Evolutionary conservation across 805 yeast genomes (phyloP).

Genomic region (Sugiyamaella chiloensis): DNA sequence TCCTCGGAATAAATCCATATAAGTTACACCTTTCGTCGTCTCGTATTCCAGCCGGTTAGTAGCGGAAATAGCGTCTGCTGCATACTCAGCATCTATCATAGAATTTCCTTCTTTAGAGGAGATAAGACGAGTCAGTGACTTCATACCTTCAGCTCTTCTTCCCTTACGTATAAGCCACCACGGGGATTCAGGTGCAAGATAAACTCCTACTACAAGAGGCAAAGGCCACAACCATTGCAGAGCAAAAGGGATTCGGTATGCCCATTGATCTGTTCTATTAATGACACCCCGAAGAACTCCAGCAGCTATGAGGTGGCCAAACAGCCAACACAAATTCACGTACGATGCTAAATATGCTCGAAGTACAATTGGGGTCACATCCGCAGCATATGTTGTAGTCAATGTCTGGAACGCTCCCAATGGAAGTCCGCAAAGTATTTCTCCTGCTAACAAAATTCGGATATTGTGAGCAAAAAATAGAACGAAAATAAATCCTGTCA

Average conservation of each 20-base stretch:
- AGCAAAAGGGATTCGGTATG: constrained; percentile 54
- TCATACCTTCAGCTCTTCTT: constrained; percentile 41
- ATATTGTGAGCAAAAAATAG: constrained; percentile 44
- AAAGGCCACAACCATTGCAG: constrained; percentile 59
- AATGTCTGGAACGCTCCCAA: constrained; percentile 55
- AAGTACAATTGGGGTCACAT: constrained; percentile 51
- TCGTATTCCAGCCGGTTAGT: constrained; percentile 43
- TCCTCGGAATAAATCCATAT: constrained; percentile 48
- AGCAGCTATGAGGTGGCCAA: constrained; percentile 55
- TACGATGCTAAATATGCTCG: constrained; percentile 49
- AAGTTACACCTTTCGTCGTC: constrained; percentile 13
- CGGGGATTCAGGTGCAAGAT: constrained; percentile 54
- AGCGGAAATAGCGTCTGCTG: constrained; percentile 44
- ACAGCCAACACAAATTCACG: constrained; percentile 51
- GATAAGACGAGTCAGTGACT: constrained; percentile 38
- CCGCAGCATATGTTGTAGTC: constrained; percentile 52
- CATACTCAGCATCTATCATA: constrained; percentile 31
- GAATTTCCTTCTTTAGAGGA: constrained; percentile 19
- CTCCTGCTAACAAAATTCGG: constrained; percentile 38
- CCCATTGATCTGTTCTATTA: constrained; percentile 30
- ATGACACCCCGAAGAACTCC: constrained; percentile 46
- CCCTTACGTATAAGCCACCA: constrained; percentile 50
- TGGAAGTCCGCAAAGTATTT: constrained; percentile 39
- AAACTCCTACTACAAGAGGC: constrained; percentile 38
- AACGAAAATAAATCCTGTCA: constrained; percentile 42